These are phyloP conservation scores for Pyrenochaeta sp. DNA, from an alignment of 2,329 filamentous ascomycete species.

Conservation along the genomic window DNA sequence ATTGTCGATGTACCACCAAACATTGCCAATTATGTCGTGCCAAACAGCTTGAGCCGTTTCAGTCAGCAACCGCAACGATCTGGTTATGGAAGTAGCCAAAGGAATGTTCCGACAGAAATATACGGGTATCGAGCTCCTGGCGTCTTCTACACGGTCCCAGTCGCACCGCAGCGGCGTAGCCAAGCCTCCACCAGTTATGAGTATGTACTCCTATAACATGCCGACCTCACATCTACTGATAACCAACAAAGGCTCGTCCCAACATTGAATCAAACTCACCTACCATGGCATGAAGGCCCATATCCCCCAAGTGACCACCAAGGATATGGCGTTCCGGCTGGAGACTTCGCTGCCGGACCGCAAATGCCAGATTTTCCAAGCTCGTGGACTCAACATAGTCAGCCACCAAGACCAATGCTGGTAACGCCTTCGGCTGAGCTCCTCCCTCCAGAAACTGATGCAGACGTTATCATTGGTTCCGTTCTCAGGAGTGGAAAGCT, in stretches of 20 bases:
- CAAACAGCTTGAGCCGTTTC: neutral
- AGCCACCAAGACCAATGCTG: neutral
- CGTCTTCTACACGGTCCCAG: neutral
- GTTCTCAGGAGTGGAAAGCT: slow-evolving; percentile 1
- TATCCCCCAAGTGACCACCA: neutral
- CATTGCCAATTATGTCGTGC: neutral
- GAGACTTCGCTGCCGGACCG: neutral
- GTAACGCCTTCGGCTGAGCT: neutral
- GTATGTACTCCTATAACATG: neutral
- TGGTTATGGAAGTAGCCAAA: neutral
- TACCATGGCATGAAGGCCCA: neutral
- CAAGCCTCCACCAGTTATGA: neutral
- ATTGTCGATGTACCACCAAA: neutral
- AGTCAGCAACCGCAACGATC: neutral
- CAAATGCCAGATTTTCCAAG: neutral
- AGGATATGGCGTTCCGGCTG: neutral
- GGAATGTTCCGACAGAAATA: neutral
- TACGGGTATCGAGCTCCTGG: neutral
- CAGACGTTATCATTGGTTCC: neutral
- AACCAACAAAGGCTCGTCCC: neutral
- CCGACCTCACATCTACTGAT: neutral
- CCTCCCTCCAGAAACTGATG: neutral
- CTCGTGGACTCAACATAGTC: neutral
- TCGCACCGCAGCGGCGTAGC: neutral
- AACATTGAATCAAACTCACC: neutral